Conservation (phyloP, 2,329 filamentous ascomycete species). For the Calonectria fujianensis region DNA sequence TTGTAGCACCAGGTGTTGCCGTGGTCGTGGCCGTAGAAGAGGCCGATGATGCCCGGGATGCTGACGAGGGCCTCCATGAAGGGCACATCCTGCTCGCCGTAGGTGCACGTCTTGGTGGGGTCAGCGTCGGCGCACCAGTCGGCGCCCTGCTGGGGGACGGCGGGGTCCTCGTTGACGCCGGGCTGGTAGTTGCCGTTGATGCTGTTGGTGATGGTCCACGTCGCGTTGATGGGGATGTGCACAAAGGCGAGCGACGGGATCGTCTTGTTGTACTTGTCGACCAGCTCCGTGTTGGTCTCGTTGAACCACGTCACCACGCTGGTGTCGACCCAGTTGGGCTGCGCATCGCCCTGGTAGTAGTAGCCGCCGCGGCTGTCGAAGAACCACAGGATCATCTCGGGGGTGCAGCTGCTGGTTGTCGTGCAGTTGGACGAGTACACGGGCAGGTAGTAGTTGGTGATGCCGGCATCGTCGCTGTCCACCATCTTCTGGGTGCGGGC, state of each 20-base stretch:
- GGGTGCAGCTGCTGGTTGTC: conserved; percentile 56
- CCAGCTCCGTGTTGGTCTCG: conserved; percentile 52
- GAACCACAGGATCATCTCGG: conserved; percentile 79
- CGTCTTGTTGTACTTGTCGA: conserved; percentile 55
- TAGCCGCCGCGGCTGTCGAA: conserved; percentile 80
- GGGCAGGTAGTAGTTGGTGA: conserved; percentile 69
- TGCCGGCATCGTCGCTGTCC: conserved; percentile 58
- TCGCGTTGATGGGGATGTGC: conserved; percentile 68
- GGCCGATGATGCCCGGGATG: conserved; percentile 72
- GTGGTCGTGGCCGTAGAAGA: conserved; percentile 82
- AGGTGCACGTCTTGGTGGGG: conserved; percentile 61
- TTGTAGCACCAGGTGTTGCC: conserved; percentile 75
- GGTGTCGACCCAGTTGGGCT: conserved; percentile 66
- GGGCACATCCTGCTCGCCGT: conserved; percentile 71
- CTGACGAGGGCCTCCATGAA: conserved; percentile 78
- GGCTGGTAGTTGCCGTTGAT: conserved; percentile 63
- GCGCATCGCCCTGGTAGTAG: conserved; percentile 64
- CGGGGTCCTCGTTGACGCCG: conserved; percentile 67
- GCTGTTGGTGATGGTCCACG: conserved; percentile 60
- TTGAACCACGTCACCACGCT: conserved; percentile 68
- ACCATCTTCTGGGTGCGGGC: conserved; percentile 65
- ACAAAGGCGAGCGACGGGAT: conserved; percentile 70
- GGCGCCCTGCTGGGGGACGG: conserved; percentile 64
- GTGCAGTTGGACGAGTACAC: conserved; percentile 63
- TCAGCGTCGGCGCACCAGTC: conserved; percentile 66